Conservation (phyloP, 176 grass and related monocot species). For the Bonia amplexicaulis region DNA sequence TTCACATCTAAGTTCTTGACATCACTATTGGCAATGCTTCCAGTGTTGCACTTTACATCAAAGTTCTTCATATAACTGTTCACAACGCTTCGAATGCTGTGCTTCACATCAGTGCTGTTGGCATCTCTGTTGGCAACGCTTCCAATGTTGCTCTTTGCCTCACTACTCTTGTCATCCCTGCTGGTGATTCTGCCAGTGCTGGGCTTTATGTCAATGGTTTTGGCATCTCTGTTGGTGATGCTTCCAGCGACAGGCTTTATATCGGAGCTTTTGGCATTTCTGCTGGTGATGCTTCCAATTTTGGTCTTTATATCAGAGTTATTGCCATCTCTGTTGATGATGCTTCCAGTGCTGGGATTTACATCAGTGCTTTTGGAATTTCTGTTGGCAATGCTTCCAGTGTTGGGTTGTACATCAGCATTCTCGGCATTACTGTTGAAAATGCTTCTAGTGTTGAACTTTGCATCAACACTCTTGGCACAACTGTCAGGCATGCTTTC, state of each 20-base stretch:
- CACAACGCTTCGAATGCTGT: slow-evolving; percentile 39
- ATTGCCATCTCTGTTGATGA: slow-evolving; percentile 2
- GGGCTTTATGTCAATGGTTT: slow-evolving; percentile 20
- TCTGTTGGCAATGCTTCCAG: slow-evolving; percentile 12
- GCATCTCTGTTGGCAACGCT: slow-evolving; percentile 24
- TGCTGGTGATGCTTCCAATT: slow-evolving; percentile 4
- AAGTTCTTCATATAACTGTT: slow-evolving; percentile 51
- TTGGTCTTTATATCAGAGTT: not conserved
- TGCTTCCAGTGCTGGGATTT: slow-evolving; percentile 2
- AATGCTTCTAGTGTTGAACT: slow-evolving; percentile 19
- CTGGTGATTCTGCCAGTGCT: slow-evolving; percentile 16
- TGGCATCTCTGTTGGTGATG: slow-evolving; percentile 8
- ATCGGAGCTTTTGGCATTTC: slow-evolving; percentile 21
- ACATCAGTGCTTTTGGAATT: slow-evolving; percentile 4
- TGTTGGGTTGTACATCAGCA: not conserved
- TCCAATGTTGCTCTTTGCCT: not conserved
- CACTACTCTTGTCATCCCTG: slow-evolving; percentile 22
- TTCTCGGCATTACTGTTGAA: slow-evolving; percentile 4
- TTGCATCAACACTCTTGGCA: slow-evolving; percentile 27
- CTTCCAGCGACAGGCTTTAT: slow-evolving; percentile 24
- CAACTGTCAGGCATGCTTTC: slow-evolving; percentile 12
- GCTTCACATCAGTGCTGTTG: slow-evolving; percentile 27
- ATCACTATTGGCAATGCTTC: slow-evolving; percentile 22
- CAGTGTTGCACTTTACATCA: slow-evolving; percentile 36
- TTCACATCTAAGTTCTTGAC: slow-evolving; percentile 34